Conservation (phyloP, 2,329 filamentous ascomycete species). For the Pseudogymnoascus verrucosus region DNA sequence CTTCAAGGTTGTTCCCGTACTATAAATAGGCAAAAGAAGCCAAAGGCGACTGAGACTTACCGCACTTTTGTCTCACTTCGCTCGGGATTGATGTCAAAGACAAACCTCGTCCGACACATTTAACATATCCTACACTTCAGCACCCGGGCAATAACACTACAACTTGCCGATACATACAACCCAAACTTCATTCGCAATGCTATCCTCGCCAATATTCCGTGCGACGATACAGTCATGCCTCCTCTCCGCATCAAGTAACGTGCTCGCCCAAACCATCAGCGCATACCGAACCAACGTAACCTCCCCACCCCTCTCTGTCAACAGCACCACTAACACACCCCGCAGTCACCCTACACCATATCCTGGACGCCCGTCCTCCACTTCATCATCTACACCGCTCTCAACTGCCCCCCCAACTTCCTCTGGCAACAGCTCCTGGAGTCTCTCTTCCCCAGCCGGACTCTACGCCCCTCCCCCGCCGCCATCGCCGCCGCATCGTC, state of each 20-base stretch:
- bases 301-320: neutral
- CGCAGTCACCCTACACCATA: slow-evolving; percentile 42
- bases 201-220: slow-evolving; percentile 42
- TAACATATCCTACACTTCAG: neutral
- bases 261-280: slow-evolving; percentile 63
- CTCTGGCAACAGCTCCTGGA: slow-evolving; percentile 80
- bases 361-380: slow-evolving; percentile 63
- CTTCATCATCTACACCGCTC: slow-evolving; percentile 64
- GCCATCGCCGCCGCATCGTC: slow-evolving; percentile 34
- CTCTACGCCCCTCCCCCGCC: slow-evolving; percentile 33
- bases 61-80: neutral
- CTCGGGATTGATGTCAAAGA: neutral
- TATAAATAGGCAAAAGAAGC: neutral
- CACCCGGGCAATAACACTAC: neutral
- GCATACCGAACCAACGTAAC: slow-evolving; percentile 53
- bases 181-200: slow-evolving; percentile 11
- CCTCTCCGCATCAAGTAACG: slow-evolving; percentile 60
- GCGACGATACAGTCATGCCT: slow-evolving; percentile 58
- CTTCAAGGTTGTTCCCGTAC: neutral
- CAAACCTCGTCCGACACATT: neutral
- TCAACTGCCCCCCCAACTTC: slow-evolving; percentile 76
- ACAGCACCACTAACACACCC: neutral
- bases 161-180: neutral
- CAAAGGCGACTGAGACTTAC: neutral
- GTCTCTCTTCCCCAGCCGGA: slow-evolving; percentile 59